A percentile compares a stretch with the other conserved stretches of the same genome.
phyloP scores from a whole-genome alignment of 2,329 filamentous ascomycete species.

The Rosellinia necatrix region DNA sequence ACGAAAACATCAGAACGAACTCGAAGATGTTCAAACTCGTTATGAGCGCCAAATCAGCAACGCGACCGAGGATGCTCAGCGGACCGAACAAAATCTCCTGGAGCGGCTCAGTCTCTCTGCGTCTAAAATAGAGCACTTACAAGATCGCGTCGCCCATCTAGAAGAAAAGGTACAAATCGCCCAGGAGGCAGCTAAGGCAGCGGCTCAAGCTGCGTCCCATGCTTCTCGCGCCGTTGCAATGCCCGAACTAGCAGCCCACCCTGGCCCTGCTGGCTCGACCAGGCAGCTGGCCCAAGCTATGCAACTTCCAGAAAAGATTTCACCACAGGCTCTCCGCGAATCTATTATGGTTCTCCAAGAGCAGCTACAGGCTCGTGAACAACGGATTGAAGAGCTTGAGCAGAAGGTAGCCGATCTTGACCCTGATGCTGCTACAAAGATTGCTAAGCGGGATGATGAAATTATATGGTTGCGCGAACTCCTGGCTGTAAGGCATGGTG shows the following conservation, averaged over 20 bases:
- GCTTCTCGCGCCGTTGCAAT: slow-evolving; percentile 42
- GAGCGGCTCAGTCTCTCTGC: slow-evolving; percentile 82
- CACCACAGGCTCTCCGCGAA: slow-evolving; percentile 90
- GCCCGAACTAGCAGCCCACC: slow-evolving; percentile 51
- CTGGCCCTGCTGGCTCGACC: slow-evolving; percentile 49
- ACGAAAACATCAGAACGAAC: slow-evolving; percentile 67
- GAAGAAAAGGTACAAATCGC: slow-evolving; percentile 92
- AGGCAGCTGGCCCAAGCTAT: slow-evolving; percentile 47
- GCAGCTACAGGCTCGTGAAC: slow-evolving; percentile 92
- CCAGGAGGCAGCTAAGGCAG: slow-evolving; percentile 83
- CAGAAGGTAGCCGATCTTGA: slow-evolving; percentile 70
- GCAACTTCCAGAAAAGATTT: slow-evolving; percentile 80
- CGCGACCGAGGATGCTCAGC: slow-evolving; percentile 78
- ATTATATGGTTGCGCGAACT: slow-evolving; percentile 95
- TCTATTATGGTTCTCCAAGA: slow-evolving; percentile 96
- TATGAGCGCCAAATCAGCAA: slow-evolving; percentile 76
- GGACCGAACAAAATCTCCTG: slow-evolving; percentile 76
- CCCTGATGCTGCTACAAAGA: slow-evolving; percentile 77
- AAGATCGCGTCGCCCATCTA: slow-evolving; percentile 81
- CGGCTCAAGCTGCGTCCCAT: slow-evolving; percentile 64
- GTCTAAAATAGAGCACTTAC: slow-evolving; percentile 81
- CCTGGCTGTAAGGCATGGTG: slow-evolving; percentile 85
- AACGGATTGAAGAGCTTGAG: slow-evolving; percentile 86
- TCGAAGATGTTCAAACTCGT: slow-evolving; percentile 76
- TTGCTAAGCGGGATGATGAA: slow-evolving; percentile 91